Base-by-base conservation (phyloP, 352 stramenopile genomes). In the Pythium myriotylum region DNA sequence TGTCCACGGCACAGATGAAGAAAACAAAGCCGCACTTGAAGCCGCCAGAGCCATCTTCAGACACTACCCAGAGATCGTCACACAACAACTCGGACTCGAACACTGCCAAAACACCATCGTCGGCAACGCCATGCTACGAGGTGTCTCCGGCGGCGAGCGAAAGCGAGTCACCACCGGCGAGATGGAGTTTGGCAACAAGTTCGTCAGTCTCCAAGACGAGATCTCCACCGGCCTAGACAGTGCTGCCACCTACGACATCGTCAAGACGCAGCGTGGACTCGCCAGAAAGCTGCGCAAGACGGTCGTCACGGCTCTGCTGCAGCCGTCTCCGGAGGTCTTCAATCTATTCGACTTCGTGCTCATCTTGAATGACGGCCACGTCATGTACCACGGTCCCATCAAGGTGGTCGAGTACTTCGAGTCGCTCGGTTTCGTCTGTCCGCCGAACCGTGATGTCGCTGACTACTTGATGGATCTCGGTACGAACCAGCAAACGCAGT, bases 201-300 rank as follows among this genome's bases (percentile, higher is more conserved):
- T 72, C 17, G 76, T 97, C 17, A 47, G 81, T 6, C 75, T 94
- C 43, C 82, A 86, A 65, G 92, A 98, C 68, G 84, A 96, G 73
- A 97, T 98, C 65, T 92, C 74, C 43, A 98, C 91, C 29, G 92
- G 94, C 1, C 76, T 98, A 8, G 92, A 98, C 73, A 87, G 81
- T 40, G 82, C 88, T 0, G 93, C 89, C 4, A 96, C 91, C 3
- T 97, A 79, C 63, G 91, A 97, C 62, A 98, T 98, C 65, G 74
- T 90, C 62, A 68, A 63, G 40, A 68, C 43, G 8, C 57, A 95
- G 10, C 69, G 57, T 16, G 62, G 74, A 52, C 50, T 76, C 17
- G 74, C 72, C 20, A 54, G 45, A 13, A 63, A 60, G 39, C 62
- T 77, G 33, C 68, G 45, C 27, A 72, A 68, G 58, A 75, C 70